Evolutionary conservation across 768 basidiomycete genomes (phyloP).

Genomic region (Tulasnella sp.): DNA sequence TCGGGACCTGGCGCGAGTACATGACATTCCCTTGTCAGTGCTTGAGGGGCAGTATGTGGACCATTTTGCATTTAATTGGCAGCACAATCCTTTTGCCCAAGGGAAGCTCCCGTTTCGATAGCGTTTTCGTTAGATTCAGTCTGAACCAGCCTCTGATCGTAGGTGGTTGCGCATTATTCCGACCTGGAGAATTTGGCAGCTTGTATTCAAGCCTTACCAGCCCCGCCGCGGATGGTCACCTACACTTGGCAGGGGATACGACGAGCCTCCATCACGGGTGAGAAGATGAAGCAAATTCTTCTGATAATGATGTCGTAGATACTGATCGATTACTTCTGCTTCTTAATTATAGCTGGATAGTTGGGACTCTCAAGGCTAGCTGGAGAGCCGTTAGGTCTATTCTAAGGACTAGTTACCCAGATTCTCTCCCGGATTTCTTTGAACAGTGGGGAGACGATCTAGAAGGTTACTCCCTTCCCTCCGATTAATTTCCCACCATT

Average conservation of each 20-base stretch:
- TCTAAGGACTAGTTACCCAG: neutral
- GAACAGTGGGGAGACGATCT: neutral
- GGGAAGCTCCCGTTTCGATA: constrained; percentile 32
- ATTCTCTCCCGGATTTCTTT: neutral
- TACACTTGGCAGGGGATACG: constrained; percentile 43
- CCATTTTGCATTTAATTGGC: constrained; percentile 39
- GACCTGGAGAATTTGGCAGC: constrained; percentile 40
- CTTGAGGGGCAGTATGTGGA: constrained; percentile 30
- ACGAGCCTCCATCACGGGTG: constrained; percentile 39
- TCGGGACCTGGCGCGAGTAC: constrained; percentile 36
- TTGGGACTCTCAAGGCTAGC: constrained; percentile 41
- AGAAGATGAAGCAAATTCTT: neutral
- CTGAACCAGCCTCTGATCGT: neutral
- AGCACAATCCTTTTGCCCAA: constrained; percentile 35
- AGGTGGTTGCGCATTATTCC: constrained; percentile 44
- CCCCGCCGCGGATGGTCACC: constrained; percentile 34
- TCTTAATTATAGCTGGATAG: constrained; percentile 36
- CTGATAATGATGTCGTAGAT: neutral
- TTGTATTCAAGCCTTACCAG: constrained; percentile 37
- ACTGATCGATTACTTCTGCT: neutral
- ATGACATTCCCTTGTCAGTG: constrained; percentile 30
- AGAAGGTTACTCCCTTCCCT: neutral
- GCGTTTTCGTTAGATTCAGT: neutral
- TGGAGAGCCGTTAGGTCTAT: neutral
- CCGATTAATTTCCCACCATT: too few relatives aligned